phyloP scores from a whole-genome alignment of 2,329 filamentous ascomycete genomes.

The Trichoderma afroharzianum region DNA sequence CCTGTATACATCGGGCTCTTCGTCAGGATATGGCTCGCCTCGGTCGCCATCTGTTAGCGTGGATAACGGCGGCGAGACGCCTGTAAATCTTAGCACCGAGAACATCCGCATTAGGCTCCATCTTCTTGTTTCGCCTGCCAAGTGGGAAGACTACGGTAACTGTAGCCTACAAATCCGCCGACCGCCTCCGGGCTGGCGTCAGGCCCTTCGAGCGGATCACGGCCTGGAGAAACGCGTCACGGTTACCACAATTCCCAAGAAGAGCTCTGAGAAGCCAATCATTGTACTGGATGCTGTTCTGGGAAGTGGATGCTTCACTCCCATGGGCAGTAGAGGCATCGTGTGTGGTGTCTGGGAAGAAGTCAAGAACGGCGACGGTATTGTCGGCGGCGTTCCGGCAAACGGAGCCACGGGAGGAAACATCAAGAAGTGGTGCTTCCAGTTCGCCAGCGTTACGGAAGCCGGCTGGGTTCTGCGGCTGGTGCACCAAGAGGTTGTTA shows the following conservation, averaged over 20 bases:
- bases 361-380: slow-evolving; percentile 59
- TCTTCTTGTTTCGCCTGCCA: slow-evolving; percentile 67
- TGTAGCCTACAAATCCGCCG: slow-evolving; percentile 78
- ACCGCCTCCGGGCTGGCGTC: slow-evolving; percentile 60
- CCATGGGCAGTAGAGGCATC: slow-evolving; percentile 79
- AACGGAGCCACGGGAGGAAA: slow-evolving; percentile 51
- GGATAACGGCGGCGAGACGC: slow-evolving; percentile 47
- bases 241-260: slow-evolving; percentile 67
- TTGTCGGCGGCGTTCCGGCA: slow-evolving; percentile 49
- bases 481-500: slow-evolving; percentile 54
- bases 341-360: slow-evolving; percentile 87
- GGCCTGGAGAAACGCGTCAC: slow-evolving; percentile 82
- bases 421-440: slow-evolving; percentile 63
- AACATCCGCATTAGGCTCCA: slow-evolving; percentile 87
- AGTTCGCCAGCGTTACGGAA: slow-evolving; percentile 51
- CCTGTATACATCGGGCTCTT: slow-evolving; percentile 57
- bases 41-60: slow-evolving; percentile 57
- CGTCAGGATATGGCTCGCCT: slow-evolving; percentile 46
- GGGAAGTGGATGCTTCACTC: slow-evolving; percentile 78
- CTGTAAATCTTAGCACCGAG: slow-evolving; percentile 58
- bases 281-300: slow-evolving; percentile 79
- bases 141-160: slow-evolving; percentile 90
- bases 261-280: slow-evolving; percentile 52
- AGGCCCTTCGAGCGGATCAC: slow-evolving; percentile 57
- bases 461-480: slow-evolving; percentile 55